Evolutionary conservation across 2,329 filamentous ascomycete species (phyloP).

Genomic region (Lithohypha guttulata): DNA sequence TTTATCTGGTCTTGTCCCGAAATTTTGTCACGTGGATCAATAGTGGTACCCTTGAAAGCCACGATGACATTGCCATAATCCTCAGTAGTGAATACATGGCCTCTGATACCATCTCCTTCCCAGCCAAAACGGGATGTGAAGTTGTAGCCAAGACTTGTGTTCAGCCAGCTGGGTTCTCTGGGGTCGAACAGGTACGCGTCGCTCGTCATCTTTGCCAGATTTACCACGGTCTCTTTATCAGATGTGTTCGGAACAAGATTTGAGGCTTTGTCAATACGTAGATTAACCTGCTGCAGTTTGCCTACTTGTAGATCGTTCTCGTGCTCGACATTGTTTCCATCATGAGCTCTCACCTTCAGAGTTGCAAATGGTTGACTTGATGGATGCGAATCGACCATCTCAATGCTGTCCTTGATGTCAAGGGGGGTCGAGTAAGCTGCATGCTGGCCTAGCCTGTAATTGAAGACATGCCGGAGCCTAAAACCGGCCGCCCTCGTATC

Average conservation of each 20-base stretch:
- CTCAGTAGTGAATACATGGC: constrained; percentile 17
- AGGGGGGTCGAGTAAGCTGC: neutral
- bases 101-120: constrained; percentile 15
- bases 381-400: neutral
- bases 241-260: constrained; percentile 20
- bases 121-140: constrained; percentile 17
- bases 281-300: neutral
- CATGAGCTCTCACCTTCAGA: neutral
- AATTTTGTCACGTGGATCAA: constrained; percentile 13
- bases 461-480: constrained; percentile 1
- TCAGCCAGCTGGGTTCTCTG: constrained; percentile 15
- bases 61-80: constrained; percentile 16
- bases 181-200: constrained; percentile 16
- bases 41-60: constrained; percentile 18
- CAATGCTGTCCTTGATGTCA: neutral
- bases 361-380: neutral
- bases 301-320: neutral
- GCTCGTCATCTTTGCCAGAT: constrained; percentile 18
- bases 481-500: too few species aligned
- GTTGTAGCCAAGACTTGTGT: constrained; percentile 16
- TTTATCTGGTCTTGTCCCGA: constrained; percentile 14
- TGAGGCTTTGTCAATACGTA: neutral
- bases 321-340: neutral
- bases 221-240: constrained; percentile 18
- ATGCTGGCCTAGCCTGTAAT: neutral